Conservation (phyloP, 805 yeast genomes). For the Scheffersomyces spartinae region DNA sequence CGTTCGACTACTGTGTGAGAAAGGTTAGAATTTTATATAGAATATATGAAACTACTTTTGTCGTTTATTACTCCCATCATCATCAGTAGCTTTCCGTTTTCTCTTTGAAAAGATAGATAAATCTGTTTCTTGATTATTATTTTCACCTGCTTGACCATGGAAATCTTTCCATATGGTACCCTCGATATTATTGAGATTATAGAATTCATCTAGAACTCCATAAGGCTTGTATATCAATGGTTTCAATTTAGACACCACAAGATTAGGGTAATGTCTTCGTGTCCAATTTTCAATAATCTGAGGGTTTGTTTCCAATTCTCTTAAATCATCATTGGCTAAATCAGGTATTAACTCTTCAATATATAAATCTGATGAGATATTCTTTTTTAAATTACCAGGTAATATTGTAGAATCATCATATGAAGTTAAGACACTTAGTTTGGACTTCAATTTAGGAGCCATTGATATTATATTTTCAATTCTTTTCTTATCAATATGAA, state of each 20-base stretch:
- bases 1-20: no score
- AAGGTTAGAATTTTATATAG: conserved; percentile 2
- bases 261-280: conserved; percentile 21
- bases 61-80: background rate
- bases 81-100: conserved; percentile 1
- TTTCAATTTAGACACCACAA: conserved; percentile 22
- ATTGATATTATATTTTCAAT: conserved; percentile 12
- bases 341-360: conserved; percentile 28
- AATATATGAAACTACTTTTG: background rate
- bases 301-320: conserved; percentile 24
- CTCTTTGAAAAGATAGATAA: background rate
- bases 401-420: conserved; percentile 4
- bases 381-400: no score
- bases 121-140: no score
- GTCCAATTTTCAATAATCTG: conserved; percentile 28
- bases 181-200: no score
- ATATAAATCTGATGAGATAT: conserved; percentile 14
- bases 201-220: background rate
- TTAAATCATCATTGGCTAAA: conserved; percentile 23
- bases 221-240: conserved; percentile 16
- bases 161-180: background rate
- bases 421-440: conserved; percentile 8
- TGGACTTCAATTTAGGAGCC: conserved; percentile 12
- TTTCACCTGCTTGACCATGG: background rate
- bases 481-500: conserved; percentile 6